Conservation (phyloP, 495 filamentous ascomycete species). For the Corynascus novoguineensis region DNA sequence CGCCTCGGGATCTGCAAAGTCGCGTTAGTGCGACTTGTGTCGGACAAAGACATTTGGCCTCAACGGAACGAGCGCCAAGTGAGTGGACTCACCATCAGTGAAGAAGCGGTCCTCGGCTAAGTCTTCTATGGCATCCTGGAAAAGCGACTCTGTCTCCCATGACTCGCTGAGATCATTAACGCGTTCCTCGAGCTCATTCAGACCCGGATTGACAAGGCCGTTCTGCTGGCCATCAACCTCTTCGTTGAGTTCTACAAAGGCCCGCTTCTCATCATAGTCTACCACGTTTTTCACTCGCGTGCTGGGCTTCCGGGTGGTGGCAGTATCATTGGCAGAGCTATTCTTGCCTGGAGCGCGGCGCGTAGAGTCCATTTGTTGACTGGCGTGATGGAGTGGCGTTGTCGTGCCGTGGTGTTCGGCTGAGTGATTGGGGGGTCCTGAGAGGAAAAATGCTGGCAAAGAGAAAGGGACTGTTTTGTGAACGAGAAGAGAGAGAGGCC, state of each 20-base stretch:
- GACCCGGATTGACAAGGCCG: slow-evolving; percentile 26
- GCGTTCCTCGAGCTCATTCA: slow-evolving; percentile 50
- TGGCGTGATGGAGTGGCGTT: not conserved
- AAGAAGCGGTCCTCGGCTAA: slow-evolving; percentile 57
- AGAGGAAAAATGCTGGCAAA: not conserved
- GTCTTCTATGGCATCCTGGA: slow-evolving; percentile 61
- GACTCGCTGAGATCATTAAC: slow-evolving; percentile 58
- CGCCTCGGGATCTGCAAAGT: slow-evolving; percentile 44
- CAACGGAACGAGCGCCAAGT: no score
- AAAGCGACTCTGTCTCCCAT: slow-evolving; percentile 64
- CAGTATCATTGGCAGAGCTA: slow-evolving; percentile 7
- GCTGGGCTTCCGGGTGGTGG: slow-evolving; percentile 59
- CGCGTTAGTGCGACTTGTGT: not conserved
- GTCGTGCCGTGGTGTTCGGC: slow-evolving; percentile 3
- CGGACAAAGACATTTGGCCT: slow-evolving; percentile 10
- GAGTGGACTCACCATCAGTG: slow-evolving; percentile 43
- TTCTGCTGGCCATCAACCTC: slow-evolving; percentile 25
- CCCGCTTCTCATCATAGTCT: slow-evolving; percentile 79
- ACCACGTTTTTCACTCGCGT: slow-evolving; percentile 85
- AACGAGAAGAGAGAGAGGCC: not conserved
- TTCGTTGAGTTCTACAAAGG: slow-evolving; percentile 66
- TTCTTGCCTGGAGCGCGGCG: slow-evolving; percentile 13
- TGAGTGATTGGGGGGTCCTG: not conserved
- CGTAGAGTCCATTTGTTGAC: slow-evolving; percentile 17
- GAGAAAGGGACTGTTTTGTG: no score